phyloP scores from a whole-genome alignment of 2,329 filamentous ascomycete genomes.

The Paecilomyces formosus region DNA sequence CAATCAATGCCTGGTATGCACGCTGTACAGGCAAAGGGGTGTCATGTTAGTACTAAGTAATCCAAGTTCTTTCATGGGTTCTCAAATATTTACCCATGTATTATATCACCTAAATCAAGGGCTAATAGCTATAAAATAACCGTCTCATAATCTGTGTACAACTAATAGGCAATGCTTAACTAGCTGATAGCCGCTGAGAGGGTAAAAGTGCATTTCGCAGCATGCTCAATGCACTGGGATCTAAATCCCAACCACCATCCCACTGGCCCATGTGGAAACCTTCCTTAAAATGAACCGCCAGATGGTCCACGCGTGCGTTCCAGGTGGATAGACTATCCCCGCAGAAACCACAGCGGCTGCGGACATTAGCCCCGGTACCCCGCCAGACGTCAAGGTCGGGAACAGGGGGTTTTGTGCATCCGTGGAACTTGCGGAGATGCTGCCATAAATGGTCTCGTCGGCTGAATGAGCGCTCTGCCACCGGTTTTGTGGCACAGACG shows the following conservation, averaged over 20 bases:
- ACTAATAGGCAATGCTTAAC: background rate
- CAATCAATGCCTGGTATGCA: slow-evolving; percentile 25
- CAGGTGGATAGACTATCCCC: slow-evolving; percentile 40
- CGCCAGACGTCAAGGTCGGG: slow-evolving; percentile 41
- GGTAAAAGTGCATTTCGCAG: slow-evolving; percentile 30
- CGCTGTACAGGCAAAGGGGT: too few relatives aligned
- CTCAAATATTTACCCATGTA: too few relatives aligned
- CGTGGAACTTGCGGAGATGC: slow-evolving; percentile 49
- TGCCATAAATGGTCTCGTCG: slow-evolving; percentile 52
- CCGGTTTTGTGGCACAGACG: slow-evolving; percentile 45
- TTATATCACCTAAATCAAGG: too few relatives aligned
- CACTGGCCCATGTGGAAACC: slow-evolving; percentile 48
- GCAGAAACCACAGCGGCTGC: slow-evolving; percentile 49
- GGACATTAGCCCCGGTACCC: slow-evolving; percentile 38
- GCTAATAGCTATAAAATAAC: background rate
- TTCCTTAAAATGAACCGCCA: slow-evolving; percentile 49
- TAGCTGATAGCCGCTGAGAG: background rate
- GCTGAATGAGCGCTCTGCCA: slow-evolving; percentile 47
- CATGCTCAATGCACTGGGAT: slow-evolving; percentile 19
- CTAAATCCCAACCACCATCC: slow-evolving; percentile 48
- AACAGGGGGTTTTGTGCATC: slow-evolving; percentile 41
- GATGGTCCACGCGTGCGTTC: slow-evolving; percentile 46
- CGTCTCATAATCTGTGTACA: background rate
- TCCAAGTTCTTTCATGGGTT: too few relatives aligned
- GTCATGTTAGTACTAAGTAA: too few relatives aligned